These are phyloP conservation scores for Penstemon barbatus DNA, from an alignment of 257 asterid species.

Conservation along the genomic window DNA sequence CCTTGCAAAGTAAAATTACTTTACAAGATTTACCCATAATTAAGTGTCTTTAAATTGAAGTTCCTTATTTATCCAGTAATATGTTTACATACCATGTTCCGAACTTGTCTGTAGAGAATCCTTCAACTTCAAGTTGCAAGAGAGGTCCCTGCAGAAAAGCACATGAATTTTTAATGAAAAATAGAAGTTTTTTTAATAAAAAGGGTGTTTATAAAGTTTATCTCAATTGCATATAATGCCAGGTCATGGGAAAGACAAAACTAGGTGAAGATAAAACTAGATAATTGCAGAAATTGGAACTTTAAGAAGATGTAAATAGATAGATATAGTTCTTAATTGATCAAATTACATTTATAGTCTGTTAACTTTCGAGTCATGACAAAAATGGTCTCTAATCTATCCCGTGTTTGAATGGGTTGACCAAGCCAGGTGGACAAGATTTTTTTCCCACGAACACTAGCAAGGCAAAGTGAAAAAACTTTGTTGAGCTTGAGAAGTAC, in stretches of 20 bases:
- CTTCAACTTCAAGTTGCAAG: conserved; percentile 89
- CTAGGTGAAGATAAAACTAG: not conserved
- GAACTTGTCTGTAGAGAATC: conserved; percentile 85
- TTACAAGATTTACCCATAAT: no score
- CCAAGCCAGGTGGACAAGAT: no score
- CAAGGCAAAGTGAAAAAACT: conserved; percentile 16
- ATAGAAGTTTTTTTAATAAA: not conserved
- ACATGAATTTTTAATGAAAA: not conserved
- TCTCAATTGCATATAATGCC: not conserved
- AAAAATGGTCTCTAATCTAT: no score
- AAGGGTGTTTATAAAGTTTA: not conserved
- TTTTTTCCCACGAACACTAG: not conserved
- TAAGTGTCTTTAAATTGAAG: no score
- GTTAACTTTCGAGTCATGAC: no score
- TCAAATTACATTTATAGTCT: no score
- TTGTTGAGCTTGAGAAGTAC: conserved; percentile 34
- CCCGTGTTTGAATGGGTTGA: no score
- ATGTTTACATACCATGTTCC: conserved; percentile 67
- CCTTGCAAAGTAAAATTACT: no score
- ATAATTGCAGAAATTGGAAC: not conserved
- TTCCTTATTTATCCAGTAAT: no score
- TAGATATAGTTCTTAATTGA: no score
- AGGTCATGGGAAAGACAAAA: not conserved
- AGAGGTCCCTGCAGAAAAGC: conserved; percentile 68
- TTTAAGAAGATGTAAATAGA: no score